Percentiles rank a stretch among this genome's conserved stretches.
These are phyloP conservation scores for Cyberlindnera euphorbiae DNA, from an alignment of 805 yeast species.

Conservation along the genomic window DNA sequence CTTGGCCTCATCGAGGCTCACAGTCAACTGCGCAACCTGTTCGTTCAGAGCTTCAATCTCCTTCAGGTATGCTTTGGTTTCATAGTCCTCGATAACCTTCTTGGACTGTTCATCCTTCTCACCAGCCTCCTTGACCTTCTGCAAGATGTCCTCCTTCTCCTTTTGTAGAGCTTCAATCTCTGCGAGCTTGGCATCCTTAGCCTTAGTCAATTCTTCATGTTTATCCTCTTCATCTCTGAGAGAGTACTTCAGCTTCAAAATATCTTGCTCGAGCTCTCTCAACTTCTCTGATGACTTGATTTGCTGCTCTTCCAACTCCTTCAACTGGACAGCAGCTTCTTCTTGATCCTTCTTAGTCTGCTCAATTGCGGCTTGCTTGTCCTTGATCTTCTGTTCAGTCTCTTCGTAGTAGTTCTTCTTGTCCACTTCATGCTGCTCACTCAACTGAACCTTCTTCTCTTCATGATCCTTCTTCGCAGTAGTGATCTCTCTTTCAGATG, in stretches of 20 bases:
- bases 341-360: conserved; percentile 19
- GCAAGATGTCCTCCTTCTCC: conserved; percentile 17
- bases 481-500: conserved; percentile 14
- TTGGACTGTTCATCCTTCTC: conserved; percentile 8
- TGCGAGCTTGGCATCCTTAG: conserved; percentile 11
- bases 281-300: conserved; percentile 22
- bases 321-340: conserved; percentile 18
- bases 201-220: conserved; percentile 15
- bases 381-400: conserved; percentile 19
- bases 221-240: conserved; percentile 18
- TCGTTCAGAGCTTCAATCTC: conserved; percentile 19
- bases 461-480: conserved; percentile 16
- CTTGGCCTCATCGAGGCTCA: conserved; percentile 13
- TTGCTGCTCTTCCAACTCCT: conserved; percentile 23
- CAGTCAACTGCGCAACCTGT: conserved; percentile 14
- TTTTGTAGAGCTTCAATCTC: conserved; percentile 18
- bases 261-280: conserved; percentile 14
- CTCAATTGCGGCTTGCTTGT: conserved; percentile 20
- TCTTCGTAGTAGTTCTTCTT: conserved; percentile 20
- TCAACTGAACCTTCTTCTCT: conserved; percentile 15
- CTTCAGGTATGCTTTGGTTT: conserved; percentile 10
- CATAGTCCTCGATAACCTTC: conserved; percentile 11
- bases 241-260: conserved; percentile 13
- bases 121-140: conserved; percentile 13
- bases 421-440: conserved; percentile 21